Conservation (phyloP, 1,284 basidiomycete species). For the Megacollybia platyphylla region DNA sequence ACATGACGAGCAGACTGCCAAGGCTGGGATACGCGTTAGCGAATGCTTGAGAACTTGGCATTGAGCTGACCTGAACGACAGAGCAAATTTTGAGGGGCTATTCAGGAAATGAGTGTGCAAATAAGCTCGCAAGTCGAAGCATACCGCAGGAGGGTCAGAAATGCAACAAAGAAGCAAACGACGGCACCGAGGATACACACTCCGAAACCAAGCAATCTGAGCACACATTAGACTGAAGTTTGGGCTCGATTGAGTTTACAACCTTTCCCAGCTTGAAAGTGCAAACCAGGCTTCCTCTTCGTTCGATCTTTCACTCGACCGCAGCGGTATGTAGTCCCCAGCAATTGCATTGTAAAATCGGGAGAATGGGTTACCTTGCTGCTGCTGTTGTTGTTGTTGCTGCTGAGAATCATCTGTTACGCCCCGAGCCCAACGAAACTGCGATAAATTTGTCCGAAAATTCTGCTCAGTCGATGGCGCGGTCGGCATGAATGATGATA, state of each 20-base stretch:
- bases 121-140: slow-evolving; percentile 7
- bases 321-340: slow-evolving; percentile 80
- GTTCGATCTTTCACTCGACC: slow-evolving; percentile 73
- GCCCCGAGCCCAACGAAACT: slow-evolving; percentile 79
- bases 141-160: slow-evolving; percentile 71
- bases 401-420: slow-evolving; percentile 60
- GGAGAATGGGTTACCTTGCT: slow-evolving; percentile 45
- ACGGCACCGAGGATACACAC: slow-evolving; percentile 83
- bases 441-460: slow-evolving; percentile 59
- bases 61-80: slow-evolving; percentile 64
- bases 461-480: slow-evolving; percentile 27
- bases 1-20: slow-evolving; percentile 80
- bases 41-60: not conserved
- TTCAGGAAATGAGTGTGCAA: not conserved
- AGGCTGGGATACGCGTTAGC: slow-evolving; percentile 29
- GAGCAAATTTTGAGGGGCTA: slow-evolving; percentile 80
- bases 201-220: slow-evolving; percentile 85
- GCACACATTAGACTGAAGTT: not conserved
- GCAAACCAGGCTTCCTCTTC: slow-evolving; percentile 98
- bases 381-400: slow-evolving; percentile 18
- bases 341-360: slow-evolving; percentile 68
- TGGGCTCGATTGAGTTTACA: slow-evolving; percentile 3
- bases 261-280: slow-evolving; percentile 84
- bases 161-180: slow-evolving; percentile 93
- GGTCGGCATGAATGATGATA: not conserved